Evolutionary conservation across 148 eudicot genomes (phyloP).

Genomic region (Beta vulgaris): DNA sequence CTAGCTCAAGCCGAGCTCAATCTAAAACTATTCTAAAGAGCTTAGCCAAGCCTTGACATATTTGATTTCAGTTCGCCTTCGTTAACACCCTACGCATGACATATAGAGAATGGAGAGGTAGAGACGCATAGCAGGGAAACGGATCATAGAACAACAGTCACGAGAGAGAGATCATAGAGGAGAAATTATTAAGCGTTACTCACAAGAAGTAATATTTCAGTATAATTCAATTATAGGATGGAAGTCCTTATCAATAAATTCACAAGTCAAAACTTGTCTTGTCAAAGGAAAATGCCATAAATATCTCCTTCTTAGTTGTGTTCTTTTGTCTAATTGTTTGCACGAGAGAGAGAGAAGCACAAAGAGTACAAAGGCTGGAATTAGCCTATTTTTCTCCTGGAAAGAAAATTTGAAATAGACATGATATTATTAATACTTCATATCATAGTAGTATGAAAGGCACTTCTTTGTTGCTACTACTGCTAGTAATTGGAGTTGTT

Average conservation of each 20-base stretch:
- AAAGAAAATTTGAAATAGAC: not conserved
- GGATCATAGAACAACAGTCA: too few relatives aligned
- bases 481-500: constrained; percentile 37
- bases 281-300: constrained; percentile 23
- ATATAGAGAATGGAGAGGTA: too few relatives aligned
- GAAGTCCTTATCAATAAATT: constrained; percentile 29
- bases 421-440: not conserved
- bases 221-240: not conserved
- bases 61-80: too few relatives aligned
- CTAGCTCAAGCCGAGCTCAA: too few relatives aligned
- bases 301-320: constrained; percentile 12
- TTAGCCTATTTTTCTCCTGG: not conserved
- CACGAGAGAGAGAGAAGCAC: not conserved
- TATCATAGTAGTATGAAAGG: constrained; percentile 1
- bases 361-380: not conserved
- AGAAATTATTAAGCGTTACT: too few relatives aligned
- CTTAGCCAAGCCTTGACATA: too few relatives aligned
- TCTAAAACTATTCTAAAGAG: too few relatives aligned
- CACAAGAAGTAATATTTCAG: too few relatives aligned
- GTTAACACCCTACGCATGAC: too few relatives aligned
- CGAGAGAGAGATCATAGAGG: too few relatives aligned
- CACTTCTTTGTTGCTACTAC: constrained; percentile 27
- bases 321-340: constrained; percentile 7
- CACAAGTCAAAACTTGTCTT: constrained; percentile 23
- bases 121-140: too few relatives aligned